Evolutionary conservation across 1,139 yeast genomes (phyloP).

Genomic region (Yarrowia galli): DNA sequence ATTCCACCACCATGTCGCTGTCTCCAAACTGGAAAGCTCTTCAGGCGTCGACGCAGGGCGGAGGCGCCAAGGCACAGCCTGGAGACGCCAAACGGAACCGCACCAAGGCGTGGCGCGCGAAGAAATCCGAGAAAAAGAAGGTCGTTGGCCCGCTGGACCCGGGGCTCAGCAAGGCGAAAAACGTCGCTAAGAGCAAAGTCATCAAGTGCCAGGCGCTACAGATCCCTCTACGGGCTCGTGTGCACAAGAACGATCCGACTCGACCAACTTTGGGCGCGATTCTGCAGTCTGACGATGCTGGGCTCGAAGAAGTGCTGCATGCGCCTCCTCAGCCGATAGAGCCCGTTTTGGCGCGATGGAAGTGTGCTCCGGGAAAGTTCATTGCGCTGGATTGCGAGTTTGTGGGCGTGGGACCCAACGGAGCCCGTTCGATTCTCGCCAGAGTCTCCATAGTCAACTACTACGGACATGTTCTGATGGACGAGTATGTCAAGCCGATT

Average conservation of each 20-base stretch:
- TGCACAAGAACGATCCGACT: slow-evolving; percentile 12
- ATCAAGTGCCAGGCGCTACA: slow-evolving; percentile 35
- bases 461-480: slow-evolving; percentile 74
- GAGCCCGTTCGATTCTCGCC: slow-evolving; percentile 74
- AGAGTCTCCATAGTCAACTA: slow-evolving; percentile 87
- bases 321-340: slow-evolving; percentile 16
- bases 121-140: slow-evolving; percentile 14
- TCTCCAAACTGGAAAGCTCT: slow-evolving; percentile 14
- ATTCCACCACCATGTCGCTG: slow-evolving; percentile 25
- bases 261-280: slow-evolving; percentile 29
- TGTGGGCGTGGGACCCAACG: slow-evolving; percentile 86
- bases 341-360: slow-evolving; percentile 22
- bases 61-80: background rate
- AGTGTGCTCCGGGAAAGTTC: slow-evolving; percentile 62
- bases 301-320: slow-evolving; percentile 6
- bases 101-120: slow-evolving; percentile 30
- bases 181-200: slow-evolving; percentile 11
- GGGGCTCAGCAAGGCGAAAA: slow-evolving; percentile 8
- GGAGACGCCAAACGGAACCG: slow-evolving; percentile 28
- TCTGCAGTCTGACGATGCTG: slow-evolving; percentile 26
- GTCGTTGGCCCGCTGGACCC: background rate
- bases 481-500: slow-evolving; percentile 75
- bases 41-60: background rate
- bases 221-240: slow-evolving; percentile 14
- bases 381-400: slow-evolving; percentile 92